Base-by-base conservation (phyloP, 2,329 filamentous ascomycete genomes). In the Anthostomella pinea region DNA sequence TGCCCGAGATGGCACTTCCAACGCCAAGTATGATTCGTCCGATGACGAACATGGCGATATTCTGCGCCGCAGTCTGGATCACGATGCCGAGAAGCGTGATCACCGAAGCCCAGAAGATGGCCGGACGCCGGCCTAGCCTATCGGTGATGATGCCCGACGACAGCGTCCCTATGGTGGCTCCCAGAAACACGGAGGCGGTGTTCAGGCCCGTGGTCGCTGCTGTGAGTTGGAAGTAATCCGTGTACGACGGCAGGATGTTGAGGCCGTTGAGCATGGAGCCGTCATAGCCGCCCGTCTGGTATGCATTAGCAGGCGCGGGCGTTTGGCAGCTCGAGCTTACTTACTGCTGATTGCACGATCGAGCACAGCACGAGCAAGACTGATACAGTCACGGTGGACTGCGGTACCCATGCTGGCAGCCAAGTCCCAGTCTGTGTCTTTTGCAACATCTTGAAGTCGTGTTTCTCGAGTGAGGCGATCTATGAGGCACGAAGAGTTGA, bases 201-300 rank as follows among this genome's bases (percentile, higher is more conserved):
- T 78, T 77, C 11, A 80, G 62, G 3, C 70, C 73, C 0, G 65
- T 71, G 0, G 73, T 76, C 0, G 70, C 67, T 1, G 69, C 53
- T n/a, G 59, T 77, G 6, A 79, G 66, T 4, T 66, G 47, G 57
- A 80, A 79, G 52, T 79, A 79, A 23, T 75, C 63, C 0, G 64
- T 69, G 51, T 79, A 80, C 0, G 67, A 69, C 0, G 74, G 73
- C 11, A 80, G 53, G 39, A 80, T 78, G 39, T 77, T 74, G 16
- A 81, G 63, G 0, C 72, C 73, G 41, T 78, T 77, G 57, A 77
- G 62, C 60, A 78, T 72, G 3, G 69, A 74, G 2, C 67, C 66
- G 38, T 74, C 69, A 34, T 70, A 69, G 16, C 66, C 62, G 7
- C 36, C 35, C 5, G 45, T 53, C 48, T 42, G 17, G 26, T 18